Percentiles rank a stretch among this genome's conserved stretches.
Conservation (phyloP, 306 rosid species). For the Cicer judaicum region DNA sequence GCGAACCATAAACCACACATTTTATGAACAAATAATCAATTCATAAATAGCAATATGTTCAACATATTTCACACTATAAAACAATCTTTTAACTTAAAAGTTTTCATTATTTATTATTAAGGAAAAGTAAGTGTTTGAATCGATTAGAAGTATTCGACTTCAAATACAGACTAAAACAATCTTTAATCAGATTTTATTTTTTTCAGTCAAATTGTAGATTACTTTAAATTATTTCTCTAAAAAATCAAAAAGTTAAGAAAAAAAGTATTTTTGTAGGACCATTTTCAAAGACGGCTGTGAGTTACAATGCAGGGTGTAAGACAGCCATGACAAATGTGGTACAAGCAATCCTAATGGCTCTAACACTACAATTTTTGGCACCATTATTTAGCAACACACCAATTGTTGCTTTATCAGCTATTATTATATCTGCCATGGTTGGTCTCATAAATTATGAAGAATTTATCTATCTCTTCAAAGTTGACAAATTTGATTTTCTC, state of each 20-base stretch:
- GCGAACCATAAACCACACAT: neutral
- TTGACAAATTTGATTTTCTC: conserved; percentile 82
- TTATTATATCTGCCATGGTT: conserved; percentile 85
- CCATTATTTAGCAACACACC: conserved; percentile 87
- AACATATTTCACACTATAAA: neutral
- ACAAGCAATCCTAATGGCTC: conserved; percentile 58
- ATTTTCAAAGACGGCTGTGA: conserved; percentile 93
- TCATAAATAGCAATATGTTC: neutral
- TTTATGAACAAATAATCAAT: neutral
- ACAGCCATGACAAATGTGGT: conserved; percentile 72
- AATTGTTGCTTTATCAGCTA: conserved; percentile 76
- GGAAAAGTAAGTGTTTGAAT: too few species aligned
- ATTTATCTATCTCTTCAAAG: conserved; percentile 60
- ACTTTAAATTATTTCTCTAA: too few species aligned
- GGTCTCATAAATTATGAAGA: conserved; percentile 64
- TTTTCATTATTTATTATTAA: neutral
- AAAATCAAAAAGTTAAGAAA: too few species aligned
- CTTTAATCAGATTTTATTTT: too few species aligned
- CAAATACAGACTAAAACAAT: too few species aligned
- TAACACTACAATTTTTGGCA: conserved; percentile 70
- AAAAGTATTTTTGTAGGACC: conserved; percentile 63
- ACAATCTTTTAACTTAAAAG: neutral
- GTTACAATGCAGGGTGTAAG: conserved; percentile 77
- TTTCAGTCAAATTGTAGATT: too few species aligned
- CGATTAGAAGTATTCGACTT: too few species aligned